Evolutionary conservation across 2,329 filamentous ascomycete genomes (phyloP).

Genomic region (Trichophyton schoenleinii): DNA sequence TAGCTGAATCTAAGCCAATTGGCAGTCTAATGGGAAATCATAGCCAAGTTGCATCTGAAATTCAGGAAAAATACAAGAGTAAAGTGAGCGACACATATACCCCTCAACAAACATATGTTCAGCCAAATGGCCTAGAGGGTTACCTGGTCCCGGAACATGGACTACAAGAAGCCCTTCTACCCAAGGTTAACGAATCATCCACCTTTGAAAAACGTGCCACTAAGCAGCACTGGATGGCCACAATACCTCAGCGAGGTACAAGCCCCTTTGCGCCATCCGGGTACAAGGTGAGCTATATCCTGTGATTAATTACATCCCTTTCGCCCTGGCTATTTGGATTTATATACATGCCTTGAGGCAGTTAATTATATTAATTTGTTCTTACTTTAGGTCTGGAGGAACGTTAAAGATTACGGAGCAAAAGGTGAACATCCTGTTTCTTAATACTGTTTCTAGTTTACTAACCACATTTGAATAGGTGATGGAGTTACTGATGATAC

Average conservation of each 20-base stretch:
- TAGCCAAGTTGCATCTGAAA: neutral
- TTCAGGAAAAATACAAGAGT: neutral
- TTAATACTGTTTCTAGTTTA: neutral
- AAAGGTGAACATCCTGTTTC: neutral
- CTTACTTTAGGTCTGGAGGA: conserved; percentile 47
- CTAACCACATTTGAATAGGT: conserved; percentile 16
- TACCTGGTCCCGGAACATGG: neutral
- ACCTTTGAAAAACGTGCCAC: neutral
- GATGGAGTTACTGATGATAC: conserved; percentile 69
- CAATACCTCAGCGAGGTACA: neutral
- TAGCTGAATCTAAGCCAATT: conserved; percentile 6
- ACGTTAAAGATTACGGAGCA: conserved; percentile 64
- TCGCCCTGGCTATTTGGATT: too few relatives aligned
- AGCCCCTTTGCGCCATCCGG: conserved; percentile 7
- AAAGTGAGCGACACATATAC: conserved; percentile 39
- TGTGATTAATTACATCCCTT: too few relatives aligned
- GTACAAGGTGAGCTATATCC: conserved; percentile 1
- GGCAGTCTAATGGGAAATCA: neutral
- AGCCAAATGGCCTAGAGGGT: conserved; percentile 2
- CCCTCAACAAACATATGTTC: neutral
- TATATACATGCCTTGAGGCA: neutral
- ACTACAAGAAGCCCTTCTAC: neutral
- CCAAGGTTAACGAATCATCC: neutral
- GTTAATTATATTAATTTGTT: neutral
- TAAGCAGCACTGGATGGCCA: neutral